Percentiles rank a stretch among this genome's conserved stretches.
Conservation (phyloP, 108 stramenopile genomes). For the Chaetoceros muelleri region DNA sequence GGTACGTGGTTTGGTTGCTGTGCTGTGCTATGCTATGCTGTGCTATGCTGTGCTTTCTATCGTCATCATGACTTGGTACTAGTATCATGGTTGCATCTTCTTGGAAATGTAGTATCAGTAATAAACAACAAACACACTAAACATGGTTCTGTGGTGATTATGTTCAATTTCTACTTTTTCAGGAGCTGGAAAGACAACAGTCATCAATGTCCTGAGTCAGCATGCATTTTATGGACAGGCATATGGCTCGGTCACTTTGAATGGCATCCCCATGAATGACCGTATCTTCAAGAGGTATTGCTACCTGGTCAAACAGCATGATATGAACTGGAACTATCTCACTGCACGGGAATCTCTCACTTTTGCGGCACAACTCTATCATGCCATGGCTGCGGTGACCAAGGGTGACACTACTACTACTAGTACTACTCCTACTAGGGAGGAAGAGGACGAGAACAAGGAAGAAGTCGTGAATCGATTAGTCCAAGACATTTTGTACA, state of each 20-base stretch:
- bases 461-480: background rate
- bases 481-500: slow-evolving; percentile 12
- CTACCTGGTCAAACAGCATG: slow-evolving; percentile 19
- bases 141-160: no score
- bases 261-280: slow-evolving; percentile 17
- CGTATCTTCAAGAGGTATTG: slow-evolving; percentile 19
- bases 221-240: slow-evolving; percentile 17
- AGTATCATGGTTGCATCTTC: no score
- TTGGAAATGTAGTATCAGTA: no score
- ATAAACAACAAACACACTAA: no score
- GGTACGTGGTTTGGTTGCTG: no score
- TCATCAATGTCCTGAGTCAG: slow-evolving; percentile 18
- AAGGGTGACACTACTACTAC: no score
- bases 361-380: slow-evolving; percentile 18
- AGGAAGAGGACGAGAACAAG: slow-evolving; percentile 3
- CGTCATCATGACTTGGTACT: no score
- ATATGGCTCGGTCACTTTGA: slow-evolving; percentile 15
- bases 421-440: no score
- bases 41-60: no score
- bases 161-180: no score
- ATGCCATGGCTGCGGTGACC: slow-evolving; percentile 11
- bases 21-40: no score
- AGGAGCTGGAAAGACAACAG: slow-evolving; percentile 20
- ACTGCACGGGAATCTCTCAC: slow-evolving; percentile 18
- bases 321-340: slow-evolving; percentile 24